Evolutionary conservation across 768 basidiomycete species (phyloP).

Genomic region (Nidularia sp.): DNA sequence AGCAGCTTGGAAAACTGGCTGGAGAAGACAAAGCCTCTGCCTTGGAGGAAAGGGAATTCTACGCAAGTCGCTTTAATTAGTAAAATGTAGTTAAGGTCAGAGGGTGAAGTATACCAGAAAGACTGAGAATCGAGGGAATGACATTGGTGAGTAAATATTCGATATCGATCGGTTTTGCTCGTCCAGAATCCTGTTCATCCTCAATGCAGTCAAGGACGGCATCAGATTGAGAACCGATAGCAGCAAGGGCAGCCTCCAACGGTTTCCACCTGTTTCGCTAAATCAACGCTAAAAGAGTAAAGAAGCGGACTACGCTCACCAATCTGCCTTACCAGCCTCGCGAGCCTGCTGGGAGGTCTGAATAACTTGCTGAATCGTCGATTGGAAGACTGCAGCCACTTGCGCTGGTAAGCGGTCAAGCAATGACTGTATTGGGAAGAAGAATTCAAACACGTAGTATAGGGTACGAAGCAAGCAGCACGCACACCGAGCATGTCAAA

Average conservation of each 20-base stretch:
- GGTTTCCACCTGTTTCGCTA: slow-evolving; percentile 75
- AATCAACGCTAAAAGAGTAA: background rate
- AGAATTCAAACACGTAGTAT: too few relatives aligned
- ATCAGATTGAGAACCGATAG: slow-evolving; percentile 77
- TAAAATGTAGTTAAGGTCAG: background rate
- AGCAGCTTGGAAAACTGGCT: slow-evolving; percentile 81
- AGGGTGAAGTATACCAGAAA: slow-evolving; percentile 48
- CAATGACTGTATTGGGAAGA: slow-evolving; percentile 36
- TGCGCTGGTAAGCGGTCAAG: slow-evolving; percentile 50
- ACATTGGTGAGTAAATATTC: slow-evolving; percentile 71
- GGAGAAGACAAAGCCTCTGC: slow-evolving; percentile 91
- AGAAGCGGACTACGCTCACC: slow-evolving; percentile 35
- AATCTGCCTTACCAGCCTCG: slow-evolving; percentile 52
- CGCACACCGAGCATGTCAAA: slow-evolving; percentile 79
- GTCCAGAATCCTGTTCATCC: slow-evolving; percentile 65
- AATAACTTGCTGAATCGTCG: slow-evolving; percentile 51
- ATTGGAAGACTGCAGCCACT: slow-evolving; percentile 51
- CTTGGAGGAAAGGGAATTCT: slow-evolving; percentile 94
- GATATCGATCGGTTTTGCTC: slow-evolving; percentile 70
- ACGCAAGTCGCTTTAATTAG: background rate
- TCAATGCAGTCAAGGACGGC: slow-evolving; percentile 73
- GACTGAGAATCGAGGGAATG: slow-evolving; percentile 70
- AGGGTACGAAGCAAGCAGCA: background rate
- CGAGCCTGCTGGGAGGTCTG: slow-evolving; percentile 50
- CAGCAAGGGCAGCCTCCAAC: slow-evolving; percentile 80